These are phyloP conservation scores for Ceratobasidium sp. DNA, from an alignment of 1,284 basidiomycete genomes.

Conservation along the genomic window DNA sequence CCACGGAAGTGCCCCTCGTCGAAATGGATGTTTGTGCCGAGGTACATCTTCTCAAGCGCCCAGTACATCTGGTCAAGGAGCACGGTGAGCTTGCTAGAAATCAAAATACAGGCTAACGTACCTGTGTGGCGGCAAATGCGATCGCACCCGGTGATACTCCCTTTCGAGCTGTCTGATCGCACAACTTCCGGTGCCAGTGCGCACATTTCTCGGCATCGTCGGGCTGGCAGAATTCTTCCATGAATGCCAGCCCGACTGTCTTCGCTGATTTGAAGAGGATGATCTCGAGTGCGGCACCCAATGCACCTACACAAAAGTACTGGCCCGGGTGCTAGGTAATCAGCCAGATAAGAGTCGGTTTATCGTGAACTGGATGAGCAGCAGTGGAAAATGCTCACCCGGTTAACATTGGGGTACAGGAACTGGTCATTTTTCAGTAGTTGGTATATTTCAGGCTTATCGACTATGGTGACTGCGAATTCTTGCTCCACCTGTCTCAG, in stretches of 20 bases:
- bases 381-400: not conserved
- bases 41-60: constrained; percentile 19
- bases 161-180: not conserved
- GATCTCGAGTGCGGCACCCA: not conserved
- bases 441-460: not conserved
- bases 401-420: not conserved
- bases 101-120: too few relatives aligned
- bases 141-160: not conserved
- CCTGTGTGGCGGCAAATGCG: constrained; percentile 1
- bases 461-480: not conserved
- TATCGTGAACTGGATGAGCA: not conserved
- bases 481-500: constrained; percentile 2
- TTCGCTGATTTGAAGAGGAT: constrained; percentile 6
- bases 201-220: not conserved
- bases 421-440: not conserved
- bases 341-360: not conserved
- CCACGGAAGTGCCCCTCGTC: constrained; percentile 15
- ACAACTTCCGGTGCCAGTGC: not conserved
- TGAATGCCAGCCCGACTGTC: not conserved
- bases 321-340: not conserved
- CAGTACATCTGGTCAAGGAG: not conserved
- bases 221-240: not conserved
- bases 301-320: not conserved
- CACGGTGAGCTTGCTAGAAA: not conserved
- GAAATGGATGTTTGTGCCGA: not conserved